Evolutionary conservation across 441 rosid species (phyloP).

Genomic region (Erodium moschatum): DNA sequence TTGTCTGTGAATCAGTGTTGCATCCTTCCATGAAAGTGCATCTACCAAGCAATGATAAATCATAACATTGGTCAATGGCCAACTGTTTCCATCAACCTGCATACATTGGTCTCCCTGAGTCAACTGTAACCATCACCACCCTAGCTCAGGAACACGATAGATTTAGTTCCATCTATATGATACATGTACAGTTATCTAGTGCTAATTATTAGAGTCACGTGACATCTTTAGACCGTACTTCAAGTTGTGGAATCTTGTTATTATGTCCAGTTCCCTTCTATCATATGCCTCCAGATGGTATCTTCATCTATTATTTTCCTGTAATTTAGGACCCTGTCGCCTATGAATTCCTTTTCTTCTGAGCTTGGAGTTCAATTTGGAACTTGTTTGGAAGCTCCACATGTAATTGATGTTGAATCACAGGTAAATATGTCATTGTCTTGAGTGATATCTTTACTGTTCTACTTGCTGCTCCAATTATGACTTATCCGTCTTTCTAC

Average conservation of each 20-base stretch:
- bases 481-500: conserved; percentile 24
- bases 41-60: not conserved
- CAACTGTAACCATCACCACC: not conserved
- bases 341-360: conserved; percentile 84
- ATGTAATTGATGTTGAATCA: conserved; percentile 69
- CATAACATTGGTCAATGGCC: not conserved
- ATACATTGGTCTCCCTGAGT: conserved; percentile 1
- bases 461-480: conserved; percentile 18
- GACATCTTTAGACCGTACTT: not conserved
- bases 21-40: conserved; percentile 9
- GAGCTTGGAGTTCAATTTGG: conserved; percentile 95
- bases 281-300: conserved; percentile 13
- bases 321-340: conserved; percentile 72
- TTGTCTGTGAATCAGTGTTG: too few species aligned
- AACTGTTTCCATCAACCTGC: not conserved
- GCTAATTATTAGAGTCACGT: not conserved
- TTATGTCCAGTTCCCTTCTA: conserved; percentile 16
- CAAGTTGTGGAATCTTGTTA: not conserved
- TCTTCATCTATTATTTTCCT: conserved; percentile 19
- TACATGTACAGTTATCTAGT: not conserved
- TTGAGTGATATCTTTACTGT: conserved; percentile 13
- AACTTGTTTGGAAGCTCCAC: conserved; percentile 93
- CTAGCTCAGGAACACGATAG: not conserved
- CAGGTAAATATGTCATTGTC: conserved; percentile 44
- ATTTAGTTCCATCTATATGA: not conserved